Base-by-base conservation (phyloP, 1,284 basidiomycete genomes). In the Cutaneotrichosporon arboriforme region DNA sequence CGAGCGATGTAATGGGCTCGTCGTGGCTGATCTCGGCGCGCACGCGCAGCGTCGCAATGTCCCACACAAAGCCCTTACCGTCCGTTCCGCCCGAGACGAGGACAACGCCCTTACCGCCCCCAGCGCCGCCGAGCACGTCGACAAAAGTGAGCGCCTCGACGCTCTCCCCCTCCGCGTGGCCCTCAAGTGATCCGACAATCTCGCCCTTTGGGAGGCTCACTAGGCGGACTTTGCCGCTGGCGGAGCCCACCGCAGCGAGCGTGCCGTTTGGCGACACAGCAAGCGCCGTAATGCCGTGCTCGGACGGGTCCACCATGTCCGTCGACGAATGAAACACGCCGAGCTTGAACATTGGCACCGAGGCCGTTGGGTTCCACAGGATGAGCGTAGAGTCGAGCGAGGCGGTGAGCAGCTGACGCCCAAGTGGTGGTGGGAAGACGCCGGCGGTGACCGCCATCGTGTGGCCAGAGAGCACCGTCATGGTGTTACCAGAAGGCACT, bases 401-500 rank as follows among this genome's bases (percentile, higher is more conserved):
- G 8, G 88, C 88, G 7, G 92, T 91, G 34, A 97, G 77, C 55
- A 97, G 87, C 55, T 85, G 81, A 77, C 91, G 91, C 57, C 90
- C 90, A 36, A 49, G 46, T 10, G 68, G 66, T 20, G 68, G 61
- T 0, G 91, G 92, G 76, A 96, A 99, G 58, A 86, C 81, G 31
- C 93, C 93, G 60, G 87, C 88, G 36, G 90, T 87, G 8, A 93
- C 86, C 3, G 90, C 78, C 8, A 86, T 83, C 2, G 84, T 86
- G 76, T 98, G 94, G 2, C 90, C 90, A 2, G 89, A 87, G 65
- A 97, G 90, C 15, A 97, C 93, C 69, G 94, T 90, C 88, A 97
- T 93, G 45, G 85, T 90, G 63, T 84, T 87, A 44, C 93, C 94
- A 4, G 85, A 88, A 3, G 94, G 94, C 41, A 98, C 91, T 93